Evolutionary conservation across 2,329 filamentous ascomycete species (phyloP).

Genomic region (Claviceps paspali): DNA sequence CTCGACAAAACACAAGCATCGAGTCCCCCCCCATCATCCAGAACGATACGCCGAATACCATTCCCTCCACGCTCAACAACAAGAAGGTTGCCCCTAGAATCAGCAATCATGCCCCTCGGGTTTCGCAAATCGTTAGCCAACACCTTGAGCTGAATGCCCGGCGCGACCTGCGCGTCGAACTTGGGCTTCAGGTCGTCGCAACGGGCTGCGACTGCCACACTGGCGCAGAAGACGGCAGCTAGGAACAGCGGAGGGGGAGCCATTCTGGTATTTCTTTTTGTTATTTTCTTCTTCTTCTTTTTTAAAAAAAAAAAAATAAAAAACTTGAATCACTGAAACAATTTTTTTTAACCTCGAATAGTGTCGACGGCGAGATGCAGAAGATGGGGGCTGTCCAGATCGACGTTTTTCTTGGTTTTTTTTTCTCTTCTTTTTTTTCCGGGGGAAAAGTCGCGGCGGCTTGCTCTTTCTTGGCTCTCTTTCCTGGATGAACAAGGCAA

Average conservation of each 20-base stretch:
- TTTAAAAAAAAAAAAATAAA: too few species aligned
- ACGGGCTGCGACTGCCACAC: constrained; percentile 2
- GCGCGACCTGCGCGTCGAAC: constrained; percentile 9
- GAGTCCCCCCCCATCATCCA: constrained; percentile 16
- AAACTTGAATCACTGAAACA: too few species aligned
- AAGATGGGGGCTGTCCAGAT: too few species aligned
- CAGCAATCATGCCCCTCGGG: constrained; percentile 20
- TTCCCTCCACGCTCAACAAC: constrained; percentile 15
- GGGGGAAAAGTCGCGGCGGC: too few species aligned
- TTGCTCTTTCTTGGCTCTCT: too few species aligned
- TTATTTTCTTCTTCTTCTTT: background rate
- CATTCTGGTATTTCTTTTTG: background rate
- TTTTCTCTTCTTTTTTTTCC: too few species aligned
- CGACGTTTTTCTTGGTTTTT: too few species aligned
- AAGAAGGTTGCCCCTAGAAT: constrained; percentile 22
- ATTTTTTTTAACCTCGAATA: too few species aligned
- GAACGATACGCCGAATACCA: constrained; percentile 19
- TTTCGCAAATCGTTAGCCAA: constrained; percentile 11
- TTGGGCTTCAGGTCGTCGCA: constrained; percentile 6
- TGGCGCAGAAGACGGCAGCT: background rate
- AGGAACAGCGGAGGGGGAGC: background rate
- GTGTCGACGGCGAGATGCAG: too few species aligned
- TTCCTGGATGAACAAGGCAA: too few species aligned
- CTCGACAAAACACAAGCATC: constrained; percentile 16
- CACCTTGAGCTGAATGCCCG: constrained; percentile 14